These are phyloP conservation scores for Solanum bulbocastanum DNA, from an alignment of 257 asterid genomes.

Conservation along the genomic window DNA sequence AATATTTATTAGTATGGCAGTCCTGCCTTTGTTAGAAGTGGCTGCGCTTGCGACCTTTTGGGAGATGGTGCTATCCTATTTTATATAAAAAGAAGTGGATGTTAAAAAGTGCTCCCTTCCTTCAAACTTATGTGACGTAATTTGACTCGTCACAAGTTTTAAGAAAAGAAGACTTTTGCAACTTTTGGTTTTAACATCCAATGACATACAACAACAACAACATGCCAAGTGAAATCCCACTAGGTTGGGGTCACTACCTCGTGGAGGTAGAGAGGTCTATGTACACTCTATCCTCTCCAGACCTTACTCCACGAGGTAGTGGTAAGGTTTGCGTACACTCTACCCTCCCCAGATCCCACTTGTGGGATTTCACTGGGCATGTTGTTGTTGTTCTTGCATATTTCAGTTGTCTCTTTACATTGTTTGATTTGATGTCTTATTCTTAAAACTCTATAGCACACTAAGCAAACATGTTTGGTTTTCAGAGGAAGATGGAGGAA, in stretches of 20 bases:
- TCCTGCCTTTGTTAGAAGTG: neutral
- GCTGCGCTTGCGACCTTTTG: neutral
- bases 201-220: neutral
- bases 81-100: neutral
- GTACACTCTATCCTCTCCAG: neutral
- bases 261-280: neutral
- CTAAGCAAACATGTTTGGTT: conserved; percentile 1
- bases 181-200: neutral
- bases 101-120: neutral
- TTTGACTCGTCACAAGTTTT: neutral
- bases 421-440: neutral
- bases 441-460: neutral
- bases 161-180: neutral
- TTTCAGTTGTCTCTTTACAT: neutral
- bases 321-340: neutral
- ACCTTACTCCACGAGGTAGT: neutral
- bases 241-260: neutral
- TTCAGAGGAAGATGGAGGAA: conserved; percentile 60
- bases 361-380: neutral
- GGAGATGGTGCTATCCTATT: neutral
- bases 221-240: neutral
- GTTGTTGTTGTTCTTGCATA: neutral
- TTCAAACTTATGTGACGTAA: neutral
- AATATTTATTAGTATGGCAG: neutral
- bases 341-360: neutral